phyloP scores from a whole-genome alignment of 2,329 filamentous ascomycete species.

The Hypoxylon sp. region DNA sequence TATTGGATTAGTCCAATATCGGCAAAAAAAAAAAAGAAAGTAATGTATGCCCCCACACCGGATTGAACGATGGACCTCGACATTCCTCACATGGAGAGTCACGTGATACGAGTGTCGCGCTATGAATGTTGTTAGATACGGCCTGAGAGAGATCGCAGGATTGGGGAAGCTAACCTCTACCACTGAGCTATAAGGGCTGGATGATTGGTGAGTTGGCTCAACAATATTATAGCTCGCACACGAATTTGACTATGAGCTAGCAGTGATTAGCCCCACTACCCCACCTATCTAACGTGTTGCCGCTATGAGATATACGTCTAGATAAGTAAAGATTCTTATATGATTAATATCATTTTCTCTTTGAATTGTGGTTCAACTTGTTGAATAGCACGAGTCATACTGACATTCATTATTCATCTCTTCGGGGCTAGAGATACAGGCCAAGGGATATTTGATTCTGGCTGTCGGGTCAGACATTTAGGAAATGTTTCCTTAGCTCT shows the following conservation, averaged over 20 bases:
- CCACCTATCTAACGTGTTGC: background rate
- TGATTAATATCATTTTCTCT: too few relatives aligned
- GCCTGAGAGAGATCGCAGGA: background rate
- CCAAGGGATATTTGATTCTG: background rate
- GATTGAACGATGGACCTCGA: conserved; percentile 44
- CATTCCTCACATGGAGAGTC: conserved; percentile 14
- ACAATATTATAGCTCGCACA: background rate
- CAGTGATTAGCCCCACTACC: background rate
- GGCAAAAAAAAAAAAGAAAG: background rate
- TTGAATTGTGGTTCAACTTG: too few relatives aligned
- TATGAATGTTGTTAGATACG: background rate
- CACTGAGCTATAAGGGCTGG: conserved; percentile 39
- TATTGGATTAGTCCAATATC: background rate
- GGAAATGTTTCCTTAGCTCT: background rate
- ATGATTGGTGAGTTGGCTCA: background rate
- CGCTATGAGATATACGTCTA: too few relatives aligned
- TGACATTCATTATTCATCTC: background rate
- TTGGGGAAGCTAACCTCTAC: conserved; percentile 20
- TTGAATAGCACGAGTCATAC: too few relatives aligned
- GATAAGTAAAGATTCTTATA: too few relatives aligned
- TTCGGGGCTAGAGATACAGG: background rate
- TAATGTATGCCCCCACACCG: conserved; percentile 37
- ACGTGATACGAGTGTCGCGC: conserved; percentile 31
- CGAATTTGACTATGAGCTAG: background rate
- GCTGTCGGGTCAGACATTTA: background rate